Conservation (phyloP, 139 green algal genomes). For the Chlorella sorokiniana region DNA sequence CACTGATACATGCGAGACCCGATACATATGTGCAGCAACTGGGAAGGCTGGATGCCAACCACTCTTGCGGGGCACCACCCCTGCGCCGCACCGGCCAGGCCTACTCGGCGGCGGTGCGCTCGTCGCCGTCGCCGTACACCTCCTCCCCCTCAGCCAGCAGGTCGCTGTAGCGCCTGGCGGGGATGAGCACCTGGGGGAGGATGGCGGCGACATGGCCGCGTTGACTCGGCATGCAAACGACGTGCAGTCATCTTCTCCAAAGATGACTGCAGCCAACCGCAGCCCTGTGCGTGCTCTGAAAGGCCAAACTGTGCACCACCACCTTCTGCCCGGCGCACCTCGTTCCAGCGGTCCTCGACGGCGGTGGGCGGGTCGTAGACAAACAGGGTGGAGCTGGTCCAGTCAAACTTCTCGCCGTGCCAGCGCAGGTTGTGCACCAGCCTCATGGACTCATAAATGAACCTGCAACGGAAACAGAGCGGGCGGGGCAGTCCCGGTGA, state of each 20-base stretch:
- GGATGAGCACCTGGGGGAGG: not conserved
- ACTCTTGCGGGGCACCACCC: not conserved
- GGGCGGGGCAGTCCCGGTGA: not conserved
- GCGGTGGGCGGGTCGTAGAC: not conserved
- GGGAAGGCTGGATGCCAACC: not conserved
- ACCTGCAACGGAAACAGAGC: not conserved
- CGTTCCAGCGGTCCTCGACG: slow-evolving; percentile 11
- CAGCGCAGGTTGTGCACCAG: slow-evolving; percentile 6
- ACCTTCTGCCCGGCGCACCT: not conserved
- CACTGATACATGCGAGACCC: no score
- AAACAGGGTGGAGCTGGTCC: not conserved
- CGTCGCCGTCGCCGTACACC: not conserved
- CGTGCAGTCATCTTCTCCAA: no score
- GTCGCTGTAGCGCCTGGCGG: not conserved
- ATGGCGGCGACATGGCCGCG: no score
- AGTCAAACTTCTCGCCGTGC: slow-evolving; percentile 13
- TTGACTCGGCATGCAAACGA: no score
- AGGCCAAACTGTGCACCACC: no score
- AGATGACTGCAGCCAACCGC: no score
- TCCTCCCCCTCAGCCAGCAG: slow-evolving; percentile 2
- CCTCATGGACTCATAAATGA: not conserved
- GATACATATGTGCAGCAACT: not conserved
- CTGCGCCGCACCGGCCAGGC: not conserved
- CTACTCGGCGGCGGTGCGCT: not conserved
- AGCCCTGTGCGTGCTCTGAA: no score